These are phyloP conservation scores for Melocanna baccifera DNA, from an alignment of 176 grass and related monocot species.

Conservation along the genomic window DNA sequence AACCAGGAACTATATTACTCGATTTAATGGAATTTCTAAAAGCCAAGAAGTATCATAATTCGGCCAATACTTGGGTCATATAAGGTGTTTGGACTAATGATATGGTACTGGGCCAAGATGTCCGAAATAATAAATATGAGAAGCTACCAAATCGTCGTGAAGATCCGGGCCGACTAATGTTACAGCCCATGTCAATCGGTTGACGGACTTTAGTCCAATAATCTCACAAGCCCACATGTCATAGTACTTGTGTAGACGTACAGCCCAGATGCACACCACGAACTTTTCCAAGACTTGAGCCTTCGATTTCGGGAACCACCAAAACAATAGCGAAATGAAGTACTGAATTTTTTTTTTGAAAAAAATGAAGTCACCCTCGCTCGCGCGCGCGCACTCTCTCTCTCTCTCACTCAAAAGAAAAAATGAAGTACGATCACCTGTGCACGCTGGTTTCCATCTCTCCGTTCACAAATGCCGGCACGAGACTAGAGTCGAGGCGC, in stretches of 20 bases:
- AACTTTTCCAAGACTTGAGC: background rate
- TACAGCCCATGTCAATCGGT: background rate
- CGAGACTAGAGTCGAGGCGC: background rate
- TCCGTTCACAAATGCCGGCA: background rate
- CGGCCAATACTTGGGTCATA: background rate
- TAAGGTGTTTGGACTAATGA: background rate
- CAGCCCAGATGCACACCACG: background rate
- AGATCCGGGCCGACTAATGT: background rate
- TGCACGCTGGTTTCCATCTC: background rate
- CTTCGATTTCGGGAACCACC: background rate
- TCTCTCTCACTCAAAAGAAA: background rate
- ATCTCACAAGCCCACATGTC: background rate
- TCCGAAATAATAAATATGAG: background rate
- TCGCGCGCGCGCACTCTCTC: too few relatives aligned
- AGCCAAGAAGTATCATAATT: background rate
- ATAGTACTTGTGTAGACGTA: background rate
- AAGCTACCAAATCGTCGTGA: background rate
- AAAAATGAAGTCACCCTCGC: too few relatives aligned
- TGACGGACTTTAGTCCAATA: background rate
- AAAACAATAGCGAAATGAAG: background rate
- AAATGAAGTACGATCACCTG: background rate
- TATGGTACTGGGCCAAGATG: too few relatives aligned
- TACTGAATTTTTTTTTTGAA: too few relatives aligned
- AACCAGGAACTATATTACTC: too few relatives aligned
- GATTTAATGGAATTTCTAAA: too few relatives aligned